Evolutionary conservation across 2,329 filamentous ascomycete genomes (phyloP).

Genomic region (Dactylellina parvicollis): DNA sequence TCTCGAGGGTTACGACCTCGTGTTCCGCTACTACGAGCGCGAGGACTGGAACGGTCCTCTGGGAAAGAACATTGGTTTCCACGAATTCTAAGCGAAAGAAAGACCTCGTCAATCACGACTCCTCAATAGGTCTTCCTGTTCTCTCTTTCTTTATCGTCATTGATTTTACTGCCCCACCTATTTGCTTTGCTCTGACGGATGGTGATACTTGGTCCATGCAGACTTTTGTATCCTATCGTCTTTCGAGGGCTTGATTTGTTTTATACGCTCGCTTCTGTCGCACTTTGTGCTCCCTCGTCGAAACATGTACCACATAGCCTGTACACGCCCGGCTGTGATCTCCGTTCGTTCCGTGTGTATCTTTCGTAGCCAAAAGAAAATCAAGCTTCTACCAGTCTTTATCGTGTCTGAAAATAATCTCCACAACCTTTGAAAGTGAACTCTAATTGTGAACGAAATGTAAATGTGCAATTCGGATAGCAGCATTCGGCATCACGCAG

Average conservation of each 20-base stretch:
- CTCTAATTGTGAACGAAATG: background rate
- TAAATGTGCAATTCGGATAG: background rate
- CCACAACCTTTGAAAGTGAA: background rate
- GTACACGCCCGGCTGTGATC: conserved; percentile 4
- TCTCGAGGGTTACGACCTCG: conserved; percentile 93
- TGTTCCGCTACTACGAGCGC: conserved; percentile 95
- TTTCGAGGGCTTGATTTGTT: too few relatives aligned
- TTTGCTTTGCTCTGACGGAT: background rate
- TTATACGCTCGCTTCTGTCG: background rate
- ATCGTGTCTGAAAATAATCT: background rate
- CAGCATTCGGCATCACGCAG: background rate
- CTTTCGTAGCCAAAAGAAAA: conserved; percentile 19
- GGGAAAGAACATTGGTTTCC: conserved; percentile 48
- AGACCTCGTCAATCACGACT: background rate
- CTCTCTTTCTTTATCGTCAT: background rate
- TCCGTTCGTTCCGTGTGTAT: background rate
- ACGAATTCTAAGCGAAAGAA: conserved; percentile 33
- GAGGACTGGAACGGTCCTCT: conserved; percentile 69
- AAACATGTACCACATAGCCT: conserved; percentile 3
- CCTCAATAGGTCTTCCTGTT: background rate
- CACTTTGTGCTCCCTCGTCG: background rate
- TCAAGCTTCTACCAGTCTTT: conserved; percentile 29
- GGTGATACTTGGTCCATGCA: too few relatives aligned
- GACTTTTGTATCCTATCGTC: too few relatives aligned
- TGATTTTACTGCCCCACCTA: background rate